Evolutionary conservation across 306 rosid species (phyloP).

Genomic region (Prosopis cineraria): DNA sequence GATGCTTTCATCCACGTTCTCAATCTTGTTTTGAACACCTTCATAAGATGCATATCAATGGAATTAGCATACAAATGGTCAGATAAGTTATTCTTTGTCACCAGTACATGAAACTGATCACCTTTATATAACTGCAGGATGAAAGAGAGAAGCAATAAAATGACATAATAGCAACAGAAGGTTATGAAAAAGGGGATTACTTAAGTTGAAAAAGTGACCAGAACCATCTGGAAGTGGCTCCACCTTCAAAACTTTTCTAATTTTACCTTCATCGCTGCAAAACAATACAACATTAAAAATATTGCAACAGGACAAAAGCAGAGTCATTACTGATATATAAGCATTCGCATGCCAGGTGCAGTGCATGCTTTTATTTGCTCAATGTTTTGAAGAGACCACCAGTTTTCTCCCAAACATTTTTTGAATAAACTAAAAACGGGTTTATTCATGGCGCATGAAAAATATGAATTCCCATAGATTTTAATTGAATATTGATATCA

Average conservation of each 20-base stretch:
- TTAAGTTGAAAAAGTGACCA: slow-evolving; percentile 87
- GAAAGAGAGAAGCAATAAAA: slow-evolving; percentile 12
- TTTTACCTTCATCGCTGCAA: slow-evolving; percentile 92
- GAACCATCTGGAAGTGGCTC: slow-evolving; percentile 96
- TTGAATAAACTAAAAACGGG: neutral
- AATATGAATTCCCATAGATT: neutral
- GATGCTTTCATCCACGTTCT: slow-evolving; percentile 72
- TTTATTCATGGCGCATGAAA: neutral
- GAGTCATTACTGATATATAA: neutral
- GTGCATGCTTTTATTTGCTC: neutral
- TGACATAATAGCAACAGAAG: slow-evolving; percentile 20
- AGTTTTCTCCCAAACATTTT: neutral
- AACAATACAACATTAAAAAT: slow-evolving; percentile 31
- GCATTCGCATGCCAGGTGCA: neutral
- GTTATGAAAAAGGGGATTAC: slow-evolving; percentile 58
- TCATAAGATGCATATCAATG: slow-evolving; percentile 33
- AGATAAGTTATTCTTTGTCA: slow-evolving; percentile 18
- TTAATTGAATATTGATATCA: neutral
- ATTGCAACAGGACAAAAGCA: slow-evolving; percentile 3
- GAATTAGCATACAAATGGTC: slow-evolving; percentile 11
- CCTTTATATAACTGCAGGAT: slow-evolving; percentile 15
- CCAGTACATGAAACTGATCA: slow-evolving; percentile 9
- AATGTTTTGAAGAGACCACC: slow-evolving; percentile 5
- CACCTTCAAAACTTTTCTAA: slow-evolving; percentile 84
- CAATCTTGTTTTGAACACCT: slow-evolving; percentile 88